These are phyloP conservation scores for Suhomyces bolitotheri DNA, from an alignment of 1,139 yeast species.

Conservation along the genomic window DNA sequence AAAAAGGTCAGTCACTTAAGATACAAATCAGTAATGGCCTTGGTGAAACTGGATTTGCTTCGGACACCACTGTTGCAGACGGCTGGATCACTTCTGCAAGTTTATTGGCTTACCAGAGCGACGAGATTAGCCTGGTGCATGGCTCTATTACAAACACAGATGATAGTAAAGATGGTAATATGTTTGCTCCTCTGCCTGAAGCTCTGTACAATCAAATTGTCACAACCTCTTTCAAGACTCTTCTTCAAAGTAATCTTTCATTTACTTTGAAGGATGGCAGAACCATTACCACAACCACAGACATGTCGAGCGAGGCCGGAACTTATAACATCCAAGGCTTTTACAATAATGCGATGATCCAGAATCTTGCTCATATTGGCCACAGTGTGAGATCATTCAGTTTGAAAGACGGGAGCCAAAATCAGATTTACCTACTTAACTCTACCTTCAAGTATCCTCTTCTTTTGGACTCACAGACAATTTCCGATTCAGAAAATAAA, in stretches of 20 bases:
- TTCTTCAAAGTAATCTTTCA: constrained; percentile 30
- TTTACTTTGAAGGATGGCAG: constrained; percentile 39
- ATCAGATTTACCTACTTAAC: constrained; percentile 19
- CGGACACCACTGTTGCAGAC: constrained; percentile 11
- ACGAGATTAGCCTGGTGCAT: constrained; percentile 32
- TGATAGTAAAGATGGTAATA: constrained; percentile 20
- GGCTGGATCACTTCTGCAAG: constrained; percentile 20
- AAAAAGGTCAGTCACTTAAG: constrained; percentile 30
- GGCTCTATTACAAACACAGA: constrained; percentile 41
- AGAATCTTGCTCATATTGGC: constrained; percentile 33
- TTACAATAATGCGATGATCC: constrained; percentile 30
- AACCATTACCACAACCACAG: constrained; percentile 27
- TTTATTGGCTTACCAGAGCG: constrained; percentile 56
- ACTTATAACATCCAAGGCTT: constrained; percentile 38
- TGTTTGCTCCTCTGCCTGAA: constrained; percentile 34
- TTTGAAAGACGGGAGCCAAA: constrained; percentile 17
- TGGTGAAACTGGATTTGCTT: constrained; percentile 33
- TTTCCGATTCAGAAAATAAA: neutral
- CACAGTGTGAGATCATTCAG: constrained; percentile 20
- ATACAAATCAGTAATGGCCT: constrained; percentile 62
- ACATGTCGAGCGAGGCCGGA: constrained; percentile 28
- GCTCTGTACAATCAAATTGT: constrained; percentile 37
- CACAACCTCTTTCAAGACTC: constrained; percentile 31
- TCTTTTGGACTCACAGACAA: constrained; percentile 3
- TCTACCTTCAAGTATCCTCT: constrained; percentile 18